Percentiles rank a stretch among this genome's conserved stretches.
phyloP scores from a whole-genome alignment of 768 basidiomycete genomes.

The Tulasnella sp. region DNA sequence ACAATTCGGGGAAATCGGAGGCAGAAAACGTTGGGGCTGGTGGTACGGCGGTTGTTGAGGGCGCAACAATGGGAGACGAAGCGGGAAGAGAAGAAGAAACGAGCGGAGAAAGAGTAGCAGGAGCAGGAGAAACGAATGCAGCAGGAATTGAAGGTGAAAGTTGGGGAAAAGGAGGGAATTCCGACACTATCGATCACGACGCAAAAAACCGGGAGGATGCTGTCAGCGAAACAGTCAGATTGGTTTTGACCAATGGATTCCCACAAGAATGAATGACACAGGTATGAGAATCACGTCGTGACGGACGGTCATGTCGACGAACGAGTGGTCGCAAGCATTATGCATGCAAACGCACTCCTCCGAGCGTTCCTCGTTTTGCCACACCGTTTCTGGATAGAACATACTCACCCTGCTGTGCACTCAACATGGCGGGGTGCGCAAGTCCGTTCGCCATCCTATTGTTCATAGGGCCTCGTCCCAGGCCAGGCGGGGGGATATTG shows the following conservation, averaged over 20 bases:
- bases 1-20: constrained; percentile 2
- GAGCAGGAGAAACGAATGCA: constrained; percentile 33
- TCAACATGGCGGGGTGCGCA: neutral
- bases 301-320: neutral
- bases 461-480: neutral
- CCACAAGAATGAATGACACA: constrained; percentile 29
- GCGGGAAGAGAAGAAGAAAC: constrained; percentile 10
- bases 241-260: neutral
- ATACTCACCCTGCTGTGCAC: constrained; percentile 53
- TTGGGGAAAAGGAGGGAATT: neutral
- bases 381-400: constrained; percentile 49
- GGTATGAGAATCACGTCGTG: constrained; percentile 36
- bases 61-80: neutral
- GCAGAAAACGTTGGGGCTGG: neutral
- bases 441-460: neutral
- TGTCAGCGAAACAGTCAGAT: constrained; percentile 14
- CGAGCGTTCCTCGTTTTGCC: neutral
- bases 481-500: neutral
- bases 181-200: constrained; percentile 17
- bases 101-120: constrained; percentile 47
- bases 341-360: constrained; percentile 25
- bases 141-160: constrained; percentile 21
- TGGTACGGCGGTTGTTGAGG: neutral
- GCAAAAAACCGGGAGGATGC: constrained; percentile 19
- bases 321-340: constrained; percentile 19